Evolutionary conservation across 371 early-diverging fungal species (phyloP), one percentile per base, ranked within the genome.

Genomic region (Saksenaea vasiformis): DNA sequence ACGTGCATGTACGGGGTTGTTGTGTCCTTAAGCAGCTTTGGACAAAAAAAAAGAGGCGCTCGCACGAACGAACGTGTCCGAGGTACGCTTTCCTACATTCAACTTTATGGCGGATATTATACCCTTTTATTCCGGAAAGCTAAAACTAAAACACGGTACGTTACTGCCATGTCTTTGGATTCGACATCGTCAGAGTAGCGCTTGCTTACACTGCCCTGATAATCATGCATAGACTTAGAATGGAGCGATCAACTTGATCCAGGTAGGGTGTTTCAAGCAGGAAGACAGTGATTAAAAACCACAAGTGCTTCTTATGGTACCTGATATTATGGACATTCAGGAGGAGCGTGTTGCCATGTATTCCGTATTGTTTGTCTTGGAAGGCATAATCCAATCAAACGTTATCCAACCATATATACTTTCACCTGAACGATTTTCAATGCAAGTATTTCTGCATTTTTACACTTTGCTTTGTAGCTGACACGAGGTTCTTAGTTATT

Each of bases 261-360:
- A 47, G 51, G 51, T 47, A 22, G 22, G 51, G 0, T 2, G 5
- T 17, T 1, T 22, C 31, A 31, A 31, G 7, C 31, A 31, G 2
- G 7, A 31, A 31, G 7, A 4, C 31, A 31, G 31, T 31, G 31
- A 31, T 7, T 31, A 31, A 31, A 31, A 31, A 7, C 31, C 2
- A 31, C 31, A 47, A 47, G 51, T 47, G 24, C 51, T 47, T 11
- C 51, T 47, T 9, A 47, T 47, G 51, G 22, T 22, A 47, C 51
- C 51, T 17, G 51, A 47, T 22, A 9, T 47, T 22, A 22, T 22
- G 19, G 51, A 47, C 8, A 47, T 47, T 2, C 51, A 47, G 22
- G 51, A 47, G 22, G 51, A 47, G 22, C 51, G 51, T 22, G 51
- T 47, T 22, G 51, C 51, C 22, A 47, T 47, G 51, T 47, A 47